A percentile compares a stretch with the other conserved stretches of the same genome.
Evolutionary conservation across 441 rosid genomes (phyloP).

Genomic region (Lepidium campestre): DNA sequence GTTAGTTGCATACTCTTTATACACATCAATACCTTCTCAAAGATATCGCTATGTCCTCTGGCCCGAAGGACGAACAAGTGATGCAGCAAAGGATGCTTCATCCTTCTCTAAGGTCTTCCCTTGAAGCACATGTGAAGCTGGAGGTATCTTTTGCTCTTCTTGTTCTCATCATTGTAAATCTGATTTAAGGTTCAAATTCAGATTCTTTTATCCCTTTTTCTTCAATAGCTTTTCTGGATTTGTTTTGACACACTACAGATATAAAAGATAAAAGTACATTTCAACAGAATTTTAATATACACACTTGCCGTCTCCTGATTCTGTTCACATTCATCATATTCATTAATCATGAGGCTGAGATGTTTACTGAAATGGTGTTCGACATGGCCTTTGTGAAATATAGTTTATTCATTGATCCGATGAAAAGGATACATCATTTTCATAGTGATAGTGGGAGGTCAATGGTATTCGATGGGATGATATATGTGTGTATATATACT

Average conservation of each 20-base stretch:
- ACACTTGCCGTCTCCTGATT: not conserved
- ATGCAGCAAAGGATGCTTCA: slow-evolving; percentile 19
- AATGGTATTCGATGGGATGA: not conserved
- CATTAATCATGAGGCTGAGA: not conserved
- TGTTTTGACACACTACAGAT: slow-evolving; percentile 24
- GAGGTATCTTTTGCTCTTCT: slow-evolving; percentile 21
- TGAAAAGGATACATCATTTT: slow-evolving; percentile 18
- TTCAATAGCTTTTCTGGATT: slow-evolving; percentile 14
- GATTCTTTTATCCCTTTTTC: slow-evolving; percentile 27
- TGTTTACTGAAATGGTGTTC: not conserved
- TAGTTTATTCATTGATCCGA: slow-evolving; percentile 1
- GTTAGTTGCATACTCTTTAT: slow-evolving; percentile 25
- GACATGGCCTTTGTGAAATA: not conserved
- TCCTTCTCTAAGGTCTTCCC: slow-evolving; percentile 13
- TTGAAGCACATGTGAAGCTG: slow-evolving; percentile 21
- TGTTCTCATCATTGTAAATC: slow-evolving; percentile 26
- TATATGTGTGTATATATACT: slow-evolving; percentile 16
- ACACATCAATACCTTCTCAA: slow-evolving; percentile 25
- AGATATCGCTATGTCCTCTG: slow-evolving; percentile 22
- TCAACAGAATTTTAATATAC: slow-evolving; percentile 1
- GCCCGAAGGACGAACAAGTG: not conserved
- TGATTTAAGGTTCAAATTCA: slow-evolving; percentile 20
- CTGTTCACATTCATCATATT: not conserved
- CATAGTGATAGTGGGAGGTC: not conserved
- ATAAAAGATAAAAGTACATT: slow-evolving; percentile 18